Evolutionary conservation across 192 early-diverging fungal genomes (phyloP).

Genomic region (Cetraspora pellucida): DNA sequence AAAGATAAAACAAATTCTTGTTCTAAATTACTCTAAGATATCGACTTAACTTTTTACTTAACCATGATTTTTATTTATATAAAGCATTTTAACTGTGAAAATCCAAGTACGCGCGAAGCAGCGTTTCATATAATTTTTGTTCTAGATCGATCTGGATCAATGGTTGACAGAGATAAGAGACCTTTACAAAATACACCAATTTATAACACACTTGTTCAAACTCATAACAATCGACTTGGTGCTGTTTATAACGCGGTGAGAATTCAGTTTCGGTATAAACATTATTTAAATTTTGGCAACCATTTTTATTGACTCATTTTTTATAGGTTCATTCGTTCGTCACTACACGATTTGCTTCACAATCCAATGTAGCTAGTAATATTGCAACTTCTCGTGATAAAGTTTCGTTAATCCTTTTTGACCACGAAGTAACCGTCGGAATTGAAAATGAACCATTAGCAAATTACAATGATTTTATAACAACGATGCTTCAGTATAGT

Average conservation of each 20-base stretch:
- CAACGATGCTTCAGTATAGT: slow-evolving; percentile 11
- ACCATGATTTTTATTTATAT: too few species aligned
- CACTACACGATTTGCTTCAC: slow-evolving; percentile 10
- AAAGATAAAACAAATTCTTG: too few species aligned
- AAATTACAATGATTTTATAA: not conserved
- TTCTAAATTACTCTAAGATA: too few species aligned
- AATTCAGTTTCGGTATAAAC: not conserved
- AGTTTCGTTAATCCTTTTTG: slow-evolving; percentile 33
- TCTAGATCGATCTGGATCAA: slow-evolving; percentile 33
- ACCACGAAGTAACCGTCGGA: not conserved
- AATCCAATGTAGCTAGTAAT: not conserved
- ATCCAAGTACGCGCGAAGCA: not conserved
- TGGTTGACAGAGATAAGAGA: slow-evolving; percentile 14
- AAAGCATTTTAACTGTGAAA: slow-evolving; percentile 25
- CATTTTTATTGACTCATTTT: not conserved
- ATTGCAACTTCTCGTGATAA: not conserved
- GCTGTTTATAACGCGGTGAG: slow-evolving; percentile 30
- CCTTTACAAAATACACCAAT: not conserved
- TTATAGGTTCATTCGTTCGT: slow-evolving; percentile 27
- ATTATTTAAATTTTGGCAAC: not conserved
- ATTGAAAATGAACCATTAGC: slow-evolving; percentile 22
- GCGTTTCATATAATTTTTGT: slow-evolving; percentile 35
- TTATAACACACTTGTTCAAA: not conserved
- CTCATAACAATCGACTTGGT: slow-evolving; percentile 33
- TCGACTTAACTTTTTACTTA: too few species aligned